Conservation (phyloP, 768 basidiomycete genomes). For the Zangia roseola region DNA sequence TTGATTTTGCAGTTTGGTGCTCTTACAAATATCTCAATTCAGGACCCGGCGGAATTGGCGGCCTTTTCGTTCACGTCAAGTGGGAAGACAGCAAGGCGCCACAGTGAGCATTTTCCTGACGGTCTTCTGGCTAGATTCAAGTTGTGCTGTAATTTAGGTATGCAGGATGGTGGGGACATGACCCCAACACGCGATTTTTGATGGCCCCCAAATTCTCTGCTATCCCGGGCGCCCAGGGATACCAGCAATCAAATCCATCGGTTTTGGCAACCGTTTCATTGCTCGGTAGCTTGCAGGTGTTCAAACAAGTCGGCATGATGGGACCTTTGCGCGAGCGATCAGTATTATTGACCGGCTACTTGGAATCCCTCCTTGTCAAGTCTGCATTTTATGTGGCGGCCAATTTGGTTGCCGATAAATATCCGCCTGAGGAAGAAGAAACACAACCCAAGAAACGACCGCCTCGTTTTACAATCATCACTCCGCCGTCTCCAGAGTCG, state of each 20-base stretch:
- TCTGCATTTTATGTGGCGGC: slow-evolving; percentile 64
- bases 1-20: slow-evolving; percentile 99
- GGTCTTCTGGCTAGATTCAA: slow-evolving; percentile 9
- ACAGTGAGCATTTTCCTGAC: slow-evolving; percentile 46
- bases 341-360: slow-evolving; percentile 61
- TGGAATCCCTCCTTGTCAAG: slow-evolving; percentile 61
- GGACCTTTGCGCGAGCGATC: slow-evolving; percentile 65
- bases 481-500: slow-evolving; percentile 62
- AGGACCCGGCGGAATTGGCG: slow-evolving; percentile 96
- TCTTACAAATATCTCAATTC: slow-evolving; percentile 98
- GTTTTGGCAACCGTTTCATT: slow-evolving; percentile 77
- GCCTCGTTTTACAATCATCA: slow-evolving; percentile 87
- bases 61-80: slow-evolving; percentile 83
- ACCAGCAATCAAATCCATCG: slow-evolving; percentile 94
- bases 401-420: slow-evolving; percentile 31
- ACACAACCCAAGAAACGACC: slow-evolving; percentile 4
- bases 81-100: slow-evolving; percentile 66
- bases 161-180: slow-evolving; percentile 99
- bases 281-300: slow-evolving; percentile 78
- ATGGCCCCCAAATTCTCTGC: slow-evolving; percentile 87
- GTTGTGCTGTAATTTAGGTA: slow-evolving; percentile 47
- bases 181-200: slow-evolving; percentile 79
- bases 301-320: slow-evolving; percentile 80
- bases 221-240: slow-evolving; percentile 88
- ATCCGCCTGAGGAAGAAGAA: slow-evolving; percentile 23